Base-by-base conservation (phyloP, 73 alveolate genomes). In the Stentor roeselii region DNA sequence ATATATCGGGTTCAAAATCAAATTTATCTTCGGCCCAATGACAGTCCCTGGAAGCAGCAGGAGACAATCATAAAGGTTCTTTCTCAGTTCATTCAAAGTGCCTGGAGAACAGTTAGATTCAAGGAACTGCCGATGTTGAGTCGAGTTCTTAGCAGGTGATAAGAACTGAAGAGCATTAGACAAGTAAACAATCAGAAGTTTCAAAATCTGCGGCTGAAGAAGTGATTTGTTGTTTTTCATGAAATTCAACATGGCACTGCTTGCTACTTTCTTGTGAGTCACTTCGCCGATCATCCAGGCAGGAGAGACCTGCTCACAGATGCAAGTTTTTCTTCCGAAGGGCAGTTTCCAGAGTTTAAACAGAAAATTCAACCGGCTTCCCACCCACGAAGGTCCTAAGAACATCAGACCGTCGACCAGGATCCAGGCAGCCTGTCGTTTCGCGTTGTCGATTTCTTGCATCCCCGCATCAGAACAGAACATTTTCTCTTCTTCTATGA, bases 361-460 rank as follows among this genome's bases (percentile, higher is more conserved):
- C 21, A 67, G n/a, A 21, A 32, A 67, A 1, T 21, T 67, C 80
- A 67, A 34, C 41, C 2, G 14, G 41, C 80, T 32, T 21, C 80
- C 80, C 0, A 67, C 80, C 80, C 80, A 67, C 21, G 41, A 21
- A 11, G 80, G 80, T 30, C 80, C 80, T 14, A 67, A 40, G 80
- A 27, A 32, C 80, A 67, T 67, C 1, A 67, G 80, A 14, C 41
- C 80, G 11, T 67, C 80, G n/a, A 67, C 80, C 34, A 67, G 80
- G 21, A 67, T 67, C 80, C 80, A 67, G 34, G 41, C 80, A 21
- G 80, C 80, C 14, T 67, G 41, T 67, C 80, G 21, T 67, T 67
- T 67, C 21, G 37, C 80, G 34, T 67, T 67, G 34, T 67, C 37
- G 37, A 67, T 67, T 67, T 67, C 80, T 21, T 67, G 80, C 34